Percentiles rank a stretch among this genome's conserved stretches.
Conservation (phyloP, 345 rosid genomes). For the Cochlearia excelsa region DNA sequence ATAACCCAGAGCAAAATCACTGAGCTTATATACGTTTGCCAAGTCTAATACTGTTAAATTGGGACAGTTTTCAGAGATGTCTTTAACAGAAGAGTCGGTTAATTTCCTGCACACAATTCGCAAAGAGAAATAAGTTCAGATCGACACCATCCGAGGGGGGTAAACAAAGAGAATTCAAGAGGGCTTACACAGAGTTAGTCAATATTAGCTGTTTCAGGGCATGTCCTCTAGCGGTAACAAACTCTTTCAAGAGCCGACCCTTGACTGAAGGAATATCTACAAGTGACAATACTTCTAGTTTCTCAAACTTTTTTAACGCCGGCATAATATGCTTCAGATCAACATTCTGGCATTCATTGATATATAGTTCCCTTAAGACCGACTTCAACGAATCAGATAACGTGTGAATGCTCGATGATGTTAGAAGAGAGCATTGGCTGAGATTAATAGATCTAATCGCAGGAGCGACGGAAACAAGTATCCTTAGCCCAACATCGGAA, state of each 20-base stretch:
- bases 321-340: conserved; percentile 58
- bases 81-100: conserved; percentile 73
- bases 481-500: conserved; percentile 63
- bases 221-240: conserved; percentile 47
- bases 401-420: conserved; percentile 52
- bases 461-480: conserved; percentile 62
- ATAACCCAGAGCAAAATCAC: conserved; percentile 70
- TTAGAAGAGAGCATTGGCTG: conserved; percentile 78
- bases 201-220: conserved; percentile 67
- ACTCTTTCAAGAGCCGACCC: conserved; percentile 53
- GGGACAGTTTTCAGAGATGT: conserved; percentile 64
- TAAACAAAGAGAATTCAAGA: conserved; percentile 21
- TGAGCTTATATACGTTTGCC: conserved; percentile 62
- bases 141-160: conserved; percentile 9
- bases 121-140: neutral
- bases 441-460: conserved; percentile 65
- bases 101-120: conserved; percentile 56
- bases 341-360: conserved; percentile 74
- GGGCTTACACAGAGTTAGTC: conserved; percentile 63
- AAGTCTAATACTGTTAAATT: conserved; percentile 56
- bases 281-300: conserved; percentile 67
- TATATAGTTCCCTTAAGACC: conserved; percentile 60
- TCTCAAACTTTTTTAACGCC: conserved; percentile 57
- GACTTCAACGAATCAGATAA: conserved; percentile 59
- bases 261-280: conserved; percentile 58